Base-by-base conservation (phyloP, 1,139 yeast species). In the Hansenula lynferdii region DNA sequence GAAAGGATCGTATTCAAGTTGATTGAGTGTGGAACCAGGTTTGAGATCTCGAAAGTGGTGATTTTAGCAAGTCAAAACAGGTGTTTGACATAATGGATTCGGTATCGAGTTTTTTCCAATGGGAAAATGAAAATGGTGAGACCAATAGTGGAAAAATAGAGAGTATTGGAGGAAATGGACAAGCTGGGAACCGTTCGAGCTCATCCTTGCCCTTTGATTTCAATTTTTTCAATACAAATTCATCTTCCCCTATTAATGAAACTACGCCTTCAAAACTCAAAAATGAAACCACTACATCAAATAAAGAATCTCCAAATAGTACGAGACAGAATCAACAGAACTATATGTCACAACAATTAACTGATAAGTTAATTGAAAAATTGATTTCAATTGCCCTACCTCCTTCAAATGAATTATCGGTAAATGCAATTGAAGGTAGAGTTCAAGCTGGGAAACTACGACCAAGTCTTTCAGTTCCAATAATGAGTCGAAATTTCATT, bases 281-380 rank as follows among this genome's bases (percentile, higher is more conserved):
- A 6, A 26, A 8, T n/a, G 9, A 22, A 3, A 24, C 29, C 9
- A 2, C 25, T 6, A 24, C 26, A 9, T 10, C 26, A n/a, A 24
- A 4, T 12, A 24, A 24, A n/a, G 15, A 5, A 6, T 24, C 16
- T 6, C 22, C 16, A 16, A 19, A 3, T 3, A 26, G 14, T 24
- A 8, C 30, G 6, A 27, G 10, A n/a, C 36, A 27, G 15, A 15
- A 8, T 22, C 31, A 34, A 23, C 37, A 34, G 14, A 36, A 28
- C 18, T 32, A 31, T 19, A 20, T 32, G 20, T 31, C 39, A 19
- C 62, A 64, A 30, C 64, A 73, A 42, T 58, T 79, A 57, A 72
- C 85, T 0, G 95, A 86, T 50, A 80, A 79, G 43, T 60, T 86
- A 37, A 71, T 85, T 49, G 95, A 85, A 52, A 74, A 77, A 50